Evolutionary conservation across 2,329 filamentous ascomycete species (phyloP).

Genomic region (Fusarium ramigenum): DNA sequence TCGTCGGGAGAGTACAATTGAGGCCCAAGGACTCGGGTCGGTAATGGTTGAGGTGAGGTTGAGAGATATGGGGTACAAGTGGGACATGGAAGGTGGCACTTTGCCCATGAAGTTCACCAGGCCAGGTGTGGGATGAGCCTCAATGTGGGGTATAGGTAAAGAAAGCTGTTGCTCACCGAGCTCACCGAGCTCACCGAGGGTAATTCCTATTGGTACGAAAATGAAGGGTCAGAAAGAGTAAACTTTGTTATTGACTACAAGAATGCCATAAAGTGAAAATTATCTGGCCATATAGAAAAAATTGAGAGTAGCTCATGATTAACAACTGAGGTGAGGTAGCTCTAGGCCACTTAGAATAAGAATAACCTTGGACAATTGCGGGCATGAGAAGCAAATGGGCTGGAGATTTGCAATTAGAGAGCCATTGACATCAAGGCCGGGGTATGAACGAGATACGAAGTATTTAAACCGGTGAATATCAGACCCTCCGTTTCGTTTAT

Average conservation of each 20-base stretch:
- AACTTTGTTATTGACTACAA: background rate
- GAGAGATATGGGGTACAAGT: constrained; percentile 30
- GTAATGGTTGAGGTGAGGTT: constrained; percentile 9
- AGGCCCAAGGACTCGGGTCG: constrained; percentile 2
- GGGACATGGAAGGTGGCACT: constrained; percentile 34
- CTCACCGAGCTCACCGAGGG: constrained; percentile 21
- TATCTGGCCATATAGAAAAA: background rate
- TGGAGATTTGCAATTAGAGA: background rate
- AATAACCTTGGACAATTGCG: background rate
- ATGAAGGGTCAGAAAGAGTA: background rate
- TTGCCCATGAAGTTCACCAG: constrained; percentile 23
- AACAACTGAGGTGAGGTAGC: background rate
- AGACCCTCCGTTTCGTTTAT: background rate
- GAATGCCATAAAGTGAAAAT: background rate
- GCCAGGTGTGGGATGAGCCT: constrained; percentile 33
- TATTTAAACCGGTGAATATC: background rate
- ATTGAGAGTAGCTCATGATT: background rate
- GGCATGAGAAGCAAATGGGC: background rate
- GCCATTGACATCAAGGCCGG: background rate
- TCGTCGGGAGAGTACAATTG: background rate
- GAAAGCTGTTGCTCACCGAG: constrained; percentile 5
- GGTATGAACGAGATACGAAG: background rate
- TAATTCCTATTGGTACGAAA: background rate
- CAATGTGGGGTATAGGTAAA: constrained; percentile 36
- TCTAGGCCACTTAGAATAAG: background rate